Base-by-base conservation (phyloP, 768 basidiomycete genomes). In the Agrocybe chaxingu region DNA sequence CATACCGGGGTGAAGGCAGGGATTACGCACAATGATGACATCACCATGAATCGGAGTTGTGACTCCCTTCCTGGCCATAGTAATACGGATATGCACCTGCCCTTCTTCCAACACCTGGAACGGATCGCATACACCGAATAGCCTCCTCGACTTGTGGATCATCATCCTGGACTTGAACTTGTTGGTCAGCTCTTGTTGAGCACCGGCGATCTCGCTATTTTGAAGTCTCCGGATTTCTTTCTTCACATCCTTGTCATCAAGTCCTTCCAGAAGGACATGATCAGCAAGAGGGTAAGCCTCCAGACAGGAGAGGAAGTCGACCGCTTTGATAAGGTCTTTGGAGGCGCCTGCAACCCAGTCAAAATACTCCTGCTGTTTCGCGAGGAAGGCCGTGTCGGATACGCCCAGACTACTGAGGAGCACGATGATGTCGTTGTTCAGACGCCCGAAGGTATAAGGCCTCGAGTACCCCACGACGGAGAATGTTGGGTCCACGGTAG, bases 71-170 rank as follows among this genome's bases (percentile, higher is more conserved):
- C 77, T 70, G 12, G 70, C 69, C 0, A 72, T 67, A 0, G 77
- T 79, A 31, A 87, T 76, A 2, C 84, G 74, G 13, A 86, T 76
- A 56, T 83, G 77, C 0, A 87, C 82, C 55, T 86, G 69, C 0
- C 85, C 85, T 59, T 84, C 83, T 46, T 76, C 73, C 34, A 87
- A 66, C 1, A 86, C 76, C 36, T 75, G 71, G 56, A 76, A 82
- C 1, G 85, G 84, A 62, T 87, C 85, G 53, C 83, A 86, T 9
- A 87, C 81, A 0, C 85, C 85, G 45, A 77, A 87, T 3, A 87
- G 63, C 2, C 81, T 68, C 18, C 85, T 73, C 4, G 84, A 85
- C 54, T 83, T 76, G 37, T 79, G 76, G 3, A 87, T 70, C 45
- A 86, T 75, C 69, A 84, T 84, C 43, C 82, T 70, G 5, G 79